Percentiles rank a stretch among this genome's conserved stretches.
Conservation (phyloP, 225 moss, liverwort and hornwort species). For the Bryoerythrophyllum caledonicum region DNA sequence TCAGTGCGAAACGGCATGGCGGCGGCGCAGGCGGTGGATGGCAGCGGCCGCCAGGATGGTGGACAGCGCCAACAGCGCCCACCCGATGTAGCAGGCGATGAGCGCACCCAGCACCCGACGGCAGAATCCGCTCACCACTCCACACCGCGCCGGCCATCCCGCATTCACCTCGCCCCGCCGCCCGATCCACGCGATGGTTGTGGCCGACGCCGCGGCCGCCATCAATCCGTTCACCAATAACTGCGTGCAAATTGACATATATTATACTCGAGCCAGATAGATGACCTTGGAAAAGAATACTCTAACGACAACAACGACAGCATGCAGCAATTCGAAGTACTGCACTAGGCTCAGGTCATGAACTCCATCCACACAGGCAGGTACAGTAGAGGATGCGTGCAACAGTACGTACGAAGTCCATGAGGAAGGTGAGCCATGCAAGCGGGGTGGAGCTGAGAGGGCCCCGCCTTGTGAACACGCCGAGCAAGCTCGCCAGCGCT, state of each 20-base stretch:
- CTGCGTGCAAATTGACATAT: slow-evolving; percentile 13
- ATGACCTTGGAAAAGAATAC: too few species aligned
- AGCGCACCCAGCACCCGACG: slow-evolving; percentile 23
- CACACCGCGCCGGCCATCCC: slow-evolving; percentile 15
- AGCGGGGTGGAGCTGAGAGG: slow-evolving; percentile 24
- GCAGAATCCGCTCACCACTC: slow-evolving; percentile 19
- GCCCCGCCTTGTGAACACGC: slow-evolving; percentile 9
- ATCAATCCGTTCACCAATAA: slow-evolving; percentile 29
- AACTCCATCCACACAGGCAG: neutral
- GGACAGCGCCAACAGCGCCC: slow-evolving; percentile 31
- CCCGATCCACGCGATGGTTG: slow-evolving; percentile 27
- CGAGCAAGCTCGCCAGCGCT: slow-evolving; percentile 31
- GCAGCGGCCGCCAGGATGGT: slow-evolving; percentile 26
- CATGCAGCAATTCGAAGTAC: too few species aligned
- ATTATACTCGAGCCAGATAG: neutral
- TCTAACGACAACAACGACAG: too few species aligned
- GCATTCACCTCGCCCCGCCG: slow-evolving; percentile 11
- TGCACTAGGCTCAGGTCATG: too few species aligned
- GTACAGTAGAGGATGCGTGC: too few species aligned
- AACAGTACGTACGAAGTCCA: slow-evolving; percentile 27
- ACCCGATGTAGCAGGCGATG: slow-evolving; percentile 28
- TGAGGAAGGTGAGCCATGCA: slow-evolving; percentile 35
- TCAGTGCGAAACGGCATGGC: neutral
- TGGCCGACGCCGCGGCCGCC: slow-evolving; percentile 29
- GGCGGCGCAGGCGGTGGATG: slow-evolving; percentile 18